These are phyloP conservation scores for Friedmanniomyces simplex DNA, from an alignment of 495 filamentous ascomycete genomes.

Conservation along the genomic window DNA sequence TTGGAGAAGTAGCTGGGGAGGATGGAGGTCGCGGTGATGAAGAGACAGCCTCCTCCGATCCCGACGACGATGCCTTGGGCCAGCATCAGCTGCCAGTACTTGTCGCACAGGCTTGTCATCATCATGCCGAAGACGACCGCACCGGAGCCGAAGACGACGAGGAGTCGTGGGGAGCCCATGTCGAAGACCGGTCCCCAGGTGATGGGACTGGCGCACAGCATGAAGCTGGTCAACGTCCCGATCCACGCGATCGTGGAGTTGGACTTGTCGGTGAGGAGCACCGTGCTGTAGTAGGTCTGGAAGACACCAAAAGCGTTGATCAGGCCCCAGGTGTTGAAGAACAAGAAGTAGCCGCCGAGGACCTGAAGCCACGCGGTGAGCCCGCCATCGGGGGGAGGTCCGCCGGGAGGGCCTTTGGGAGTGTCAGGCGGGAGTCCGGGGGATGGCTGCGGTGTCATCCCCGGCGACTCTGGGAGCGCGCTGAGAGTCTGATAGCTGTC, in stretches of 20 bases:
- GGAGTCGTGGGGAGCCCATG: slow-evolving; percentile 41
- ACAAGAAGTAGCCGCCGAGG: slow-evolving; percentile 49
- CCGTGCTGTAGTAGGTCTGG: slow-evolving; percentile 27
- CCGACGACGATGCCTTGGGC: slow-evolving; percentile 16
- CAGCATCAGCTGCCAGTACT: slow-evolving; percentile 18
- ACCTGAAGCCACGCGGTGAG: slow-evolving; percentile 56
- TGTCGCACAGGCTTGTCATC: slow-evolving; percentile 11
- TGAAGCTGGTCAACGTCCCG: slow-evolving; percentile 25
- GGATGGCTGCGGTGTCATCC: background rate
- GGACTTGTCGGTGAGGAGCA: slow-evolving; percentile 30
- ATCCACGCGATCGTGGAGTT: slow-evolving; percentile 34
- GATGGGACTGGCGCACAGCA: slow-evolving; percentile 46
- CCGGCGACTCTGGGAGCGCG: background rate
- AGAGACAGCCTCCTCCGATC: slow-evolving; percentile 6
- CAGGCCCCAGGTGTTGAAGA: slow-evolving; percentile 55
- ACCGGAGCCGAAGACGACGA: slow-evolving; percentile 8
- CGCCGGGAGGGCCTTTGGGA: slow-evolving; percentile 4
- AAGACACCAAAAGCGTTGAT: slow-evolving; percentile 31
- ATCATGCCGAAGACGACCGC: slow-evolving; percentile 16
- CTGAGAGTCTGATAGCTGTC: background rate
- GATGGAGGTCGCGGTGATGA: slow-evolving; percentile 25
- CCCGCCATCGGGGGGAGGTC: slow-evolving; percentile 47
- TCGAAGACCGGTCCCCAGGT: slow-evolving; percentile 49
- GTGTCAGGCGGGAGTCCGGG: background rate
- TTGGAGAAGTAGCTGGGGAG: slow-evolving; percentile 40